These are phyloP conservation scores for Lomentospora prolificans DNA, from an alignment of 2,329 filamentous ascomycete species.

Conservation along the genomic window DNA sequence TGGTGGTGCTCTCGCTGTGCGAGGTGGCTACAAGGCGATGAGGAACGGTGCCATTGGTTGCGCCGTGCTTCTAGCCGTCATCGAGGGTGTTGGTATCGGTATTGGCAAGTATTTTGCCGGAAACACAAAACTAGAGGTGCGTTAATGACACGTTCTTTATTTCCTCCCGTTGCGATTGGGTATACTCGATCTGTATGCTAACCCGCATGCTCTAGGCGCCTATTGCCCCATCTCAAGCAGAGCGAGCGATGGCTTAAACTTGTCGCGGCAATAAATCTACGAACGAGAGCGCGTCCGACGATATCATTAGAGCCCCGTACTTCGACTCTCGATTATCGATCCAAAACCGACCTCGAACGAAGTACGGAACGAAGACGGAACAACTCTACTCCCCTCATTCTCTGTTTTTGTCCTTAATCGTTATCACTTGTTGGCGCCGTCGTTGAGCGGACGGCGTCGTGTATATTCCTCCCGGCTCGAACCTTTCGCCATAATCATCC, in stretches of 20 bases:
- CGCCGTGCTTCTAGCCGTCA: slow-evolving; percentile 86
- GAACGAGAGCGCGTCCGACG: no score
- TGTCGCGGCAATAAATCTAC: background rate
- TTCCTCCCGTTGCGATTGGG: background rate
- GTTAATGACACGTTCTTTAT: slow-evolving; percentile 14
- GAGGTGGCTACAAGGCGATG: slow-evolving; percentile 85
- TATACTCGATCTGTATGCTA: background rate
- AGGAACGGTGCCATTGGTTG: slow-evolving; percentile 95
- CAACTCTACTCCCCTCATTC: slow-evolving; percentile 8
- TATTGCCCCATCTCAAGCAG: slow-evolving; percentile 21
- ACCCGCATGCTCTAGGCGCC: slow-evolving; percentile 14
- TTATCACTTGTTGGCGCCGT: slow-evolving; percentile 8
- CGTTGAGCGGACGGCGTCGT: slow-evolving; percentile 9
- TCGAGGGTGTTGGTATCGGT: slow-evolving; percentile 93
- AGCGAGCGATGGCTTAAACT: slow-evolving; percentile 22
- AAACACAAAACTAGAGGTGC: slow-evolving; percentile 71
- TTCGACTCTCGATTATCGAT: background rate
- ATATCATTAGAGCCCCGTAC: no score
- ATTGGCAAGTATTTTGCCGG: slow-evolving; percentile 92
- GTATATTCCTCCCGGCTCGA: slow-evolving; percentile 2
- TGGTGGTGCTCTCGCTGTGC: slow-evolving; percentile 79
- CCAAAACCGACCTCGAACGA: background rate
- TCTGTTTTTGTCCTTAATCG: slow-evolving; percentile 5
- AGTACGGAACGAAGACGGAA: background rate
- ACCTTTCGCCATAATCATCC: background rate